These are phyloP conservation scores for Solanum paucissectum DNA, from an alignment of 257 asterid genomes.

Conservation along the genomic window DNA sequence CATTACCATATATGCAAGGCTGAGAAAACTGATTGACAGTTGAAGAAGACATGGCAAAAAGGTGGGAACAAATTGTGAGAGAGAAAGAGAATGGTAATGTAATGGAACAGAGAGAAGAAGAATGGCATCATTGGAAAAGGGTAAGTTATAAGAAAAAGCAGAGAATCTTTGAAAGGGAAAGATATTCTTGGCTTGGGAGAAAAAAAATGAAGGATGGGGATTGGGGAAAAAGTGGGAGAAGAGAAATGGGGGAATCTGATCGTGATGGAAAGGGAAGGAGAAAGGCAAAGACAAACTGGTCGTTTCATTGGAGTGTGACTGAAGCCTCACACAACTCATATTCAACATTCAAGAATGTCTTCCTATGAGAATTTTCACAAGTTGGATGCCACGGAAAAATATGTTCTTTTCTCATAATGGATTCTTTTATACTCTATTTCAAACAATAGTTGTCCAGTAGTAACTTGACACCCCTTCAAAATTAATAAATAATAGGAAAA, in stretches of 20 bases:
- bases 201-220: background rate
- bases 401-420: background rate
- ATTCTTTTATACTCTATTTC: too few relatives aligned
- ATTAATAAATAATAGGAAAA: too few relatives aligned
- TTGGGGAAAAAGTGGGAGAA: background rate
- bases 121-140: constrained; percentile 81
- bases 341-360: background rate
- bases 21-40: constrained; percentile 64
- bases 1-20: constrained; percentile 70
- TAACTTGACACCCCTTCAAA: too few relatives aligned
- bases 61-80: constrained; percentile 8
- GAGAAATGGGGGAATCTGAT: constrained; percentile 1
- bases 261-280: constrained; percentile 5
- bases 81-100: constrained; percentile 31
- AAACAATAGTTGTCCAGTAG: too few relatives aligned
- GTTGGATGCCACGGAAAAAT: background rate
- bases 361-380: background rate
- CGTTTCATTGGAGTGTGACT: background rate
- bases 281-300: background rate
- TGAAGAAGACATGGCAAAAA: constrained; percentile 54
- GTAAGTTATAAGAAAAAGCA: constrained; percentile 28
- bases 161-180: background rate
- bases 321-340: background rate
- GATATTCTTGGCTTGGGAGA: constrained; percentile 6
- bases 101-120: constrained; percentile 18